phyloP scores from a whole-genome alignment of 768 basidiomycete species.

The Podaxis sp. region DNA sequence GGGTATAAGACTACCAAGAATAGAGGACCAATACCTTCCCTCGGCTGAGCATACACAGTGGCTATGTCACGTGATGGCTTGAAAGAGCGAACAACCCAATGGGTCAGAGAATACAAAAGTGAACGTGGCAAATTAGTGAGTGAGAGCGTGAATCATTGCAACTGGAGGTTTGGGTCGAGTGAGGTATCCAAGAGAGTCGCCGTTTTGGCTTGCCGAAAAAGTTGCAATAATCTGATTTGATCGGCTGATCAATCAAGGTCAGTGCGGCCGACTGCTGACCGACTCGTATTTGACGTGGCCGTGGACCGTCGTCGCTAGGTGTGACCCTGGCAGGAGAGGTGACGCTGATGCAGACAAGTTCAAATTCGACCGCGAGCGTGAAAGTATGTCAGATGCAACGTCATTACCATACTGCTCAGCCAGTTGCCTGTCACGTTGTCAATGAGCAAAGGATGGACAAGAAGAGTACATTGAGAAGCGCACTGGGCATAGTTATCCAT shows the following conservation, averaged over 20 bases:
- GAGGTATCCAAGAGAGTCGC: not conserved
- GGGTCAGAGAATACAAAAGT: not conserved
- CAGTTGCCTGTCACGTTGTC: constrained; percentile 46
- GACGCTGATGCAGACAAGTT: constrained; percentile 20
- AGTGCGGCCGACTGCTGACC: not conserved
- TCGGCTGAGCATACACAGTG: not conserved
- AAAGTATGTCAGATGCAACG: constrained; percentile 53
- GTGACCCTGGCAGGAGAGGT: not conserved
- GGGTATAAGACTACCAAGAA: not conserved
- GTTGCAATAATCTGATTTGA: not conserved
- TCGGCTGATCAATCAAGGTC: not conserved
- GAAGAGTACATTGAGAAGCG: constrained; percentile 20
- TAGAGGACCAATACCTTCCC: not conserved
- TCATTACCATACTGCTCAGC: constrained; percentile 68
- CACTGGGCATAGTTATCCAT: constrained; percentile 84
- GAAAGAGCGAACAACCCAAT: not conserved
- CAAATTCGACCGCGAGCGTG: constrained; percentile 50
- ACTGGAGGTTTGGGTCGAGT: too few relatives aligned
- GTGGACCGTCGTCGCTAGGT: constrained; percentile 1
- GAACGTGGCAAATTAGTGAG: not conserved
- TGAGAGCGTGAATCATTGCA: not conserved
- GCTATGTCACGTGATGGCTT: not conserved
- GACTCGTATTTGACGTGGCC: constrained; percentile 11
- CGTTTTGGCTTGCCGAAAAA: not conserved
- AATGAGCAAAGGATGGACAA: not conserved